Evolutionary conservation across 2,329 filamentous ascomycete species (phyloP).

Genomic region (Aspergillus uvarum): DNA sequence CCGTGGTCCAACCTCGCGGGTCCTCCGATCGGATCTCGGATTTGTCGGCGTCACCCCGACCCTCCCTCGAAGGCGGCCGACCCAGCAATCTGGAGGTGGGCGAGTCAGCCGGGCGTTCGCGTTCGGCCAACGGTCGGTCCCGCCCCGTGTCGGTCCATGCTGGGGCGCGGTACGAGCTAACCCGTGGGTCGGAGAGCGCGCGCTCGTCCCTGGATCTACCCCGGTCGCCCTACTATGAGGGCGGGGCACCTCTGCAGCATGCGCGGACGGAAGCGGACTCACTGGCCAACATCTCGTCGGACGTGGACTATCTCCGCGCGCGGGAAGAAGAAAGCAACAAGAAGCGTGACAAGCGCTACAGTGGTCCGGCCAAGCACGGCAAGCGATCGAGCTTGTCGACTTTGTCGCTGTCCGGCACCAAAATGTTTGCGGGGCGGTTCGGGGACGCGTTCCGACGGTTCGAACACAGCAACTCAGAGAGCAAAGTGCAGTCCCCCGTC

Average conservation of each 20-base stretch:
- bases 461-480: constrained; percentile 57
- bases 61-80: constrained; percentile 70
- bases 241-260: constrained; percentile 34
- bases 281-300: constrained; percentile 64
- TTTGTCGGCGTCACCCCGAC: constrained; percentile 59
- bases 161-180: constrained; percentile 76
- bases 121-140: constrained; percentile 64
- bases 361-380: constrained; percentile 59
- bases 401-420: constrained; percentile 69
- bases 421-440: constrained; percentile 85
- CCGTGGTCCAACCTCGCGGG: constrained; percentile 50
- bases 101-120: constrained; percentile 58
- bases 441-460: constrained; percentile 93
- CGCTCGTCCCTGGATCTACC: constrained; percentile 40
- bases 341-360: constrained; percentile 56
- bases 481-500: constrained; percentile 40
- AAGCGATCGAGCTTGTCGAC: constrained; percentile 73
- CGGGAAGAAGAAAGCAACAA: constrained; percentile 66
- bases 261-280: constrained; percentile 38
- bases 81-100: constrained; percentile 62
- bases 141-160: constrained; percentile 82
- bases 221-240: constrained; percentile 39
- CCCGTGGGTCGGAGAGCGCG: constrained; percentile 71
- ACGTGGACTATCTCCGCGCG: constrained; percentile 77
- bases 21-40: constrained; percentile 53